Percentiles rank a stretch among this genome's conserved stretches.
Conservation (phyloP, 2,329 filamentous ascomycete genomes). For the Colletotrichum cuscutae region DNA sequence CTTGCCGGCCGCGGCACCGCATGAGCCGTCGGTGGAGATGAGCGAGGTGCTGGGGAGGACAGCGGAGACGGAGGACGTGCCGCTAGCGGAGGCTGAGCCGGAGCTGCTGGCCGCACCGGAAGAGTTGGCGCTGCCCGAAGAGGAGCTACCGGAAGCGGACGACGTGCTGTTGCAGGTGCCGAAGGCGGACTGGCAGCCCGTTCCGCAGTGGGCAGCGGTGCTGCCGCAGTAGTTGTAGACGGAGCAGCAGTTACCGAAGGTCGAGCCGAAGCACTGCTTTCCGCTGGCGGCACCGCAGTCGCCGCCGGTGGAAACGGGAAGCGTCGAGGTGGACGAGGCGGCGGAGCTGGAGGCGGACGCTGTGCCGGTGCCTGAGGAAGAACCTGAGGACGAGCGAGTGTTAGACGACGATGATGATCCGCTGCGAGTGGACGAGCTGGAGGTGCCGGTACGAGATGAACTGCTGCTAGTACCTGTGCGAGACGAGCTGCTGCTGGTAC, state of each 20-base stretch:
- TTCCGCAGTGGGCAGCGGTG: conserved; percentile 45
- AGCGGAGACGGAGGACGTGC: background rate
- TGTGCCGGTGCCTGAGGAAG: background rate
- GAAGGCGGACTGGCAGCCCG: conserved; percentile 44
- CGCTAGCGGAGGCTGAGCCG: background rate
- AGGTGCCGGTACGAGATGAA: background rate
- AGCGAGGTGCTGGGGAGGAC: background rate
- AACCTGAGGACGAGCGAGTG: background rate
- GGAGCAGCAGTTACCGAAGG: conserved; percentile 41
- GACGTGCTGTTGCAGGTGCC: conserved; percentile 31
- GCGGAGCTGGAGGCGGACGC: background rate
- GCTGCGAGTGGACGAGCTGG: background rate
- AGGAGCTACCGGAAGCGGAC: background rate
- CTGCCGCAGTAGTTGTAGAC: conserved; percentile 46
- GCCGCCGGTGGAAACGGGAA: conserved; percentile 1
- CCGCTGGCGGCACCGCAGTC: conserved; percentile 1
- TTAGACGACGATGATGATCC: background rate
- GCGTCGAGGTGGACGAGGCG: background rate
- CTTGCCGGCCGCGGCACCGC: background rate
- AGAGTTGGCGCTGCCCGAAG: background rate
- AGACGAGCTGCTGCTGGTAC: background rate
- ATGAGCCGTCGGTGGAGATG: background rate
- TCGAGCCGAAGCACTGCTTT: conserved; percentile 15
- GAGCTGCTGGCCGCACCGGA: background rate
- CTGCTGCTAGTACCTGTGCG: background rate